Base-by-base conservation (phyloP, 306 rosid species). In the Prunus salicina region DNA sequence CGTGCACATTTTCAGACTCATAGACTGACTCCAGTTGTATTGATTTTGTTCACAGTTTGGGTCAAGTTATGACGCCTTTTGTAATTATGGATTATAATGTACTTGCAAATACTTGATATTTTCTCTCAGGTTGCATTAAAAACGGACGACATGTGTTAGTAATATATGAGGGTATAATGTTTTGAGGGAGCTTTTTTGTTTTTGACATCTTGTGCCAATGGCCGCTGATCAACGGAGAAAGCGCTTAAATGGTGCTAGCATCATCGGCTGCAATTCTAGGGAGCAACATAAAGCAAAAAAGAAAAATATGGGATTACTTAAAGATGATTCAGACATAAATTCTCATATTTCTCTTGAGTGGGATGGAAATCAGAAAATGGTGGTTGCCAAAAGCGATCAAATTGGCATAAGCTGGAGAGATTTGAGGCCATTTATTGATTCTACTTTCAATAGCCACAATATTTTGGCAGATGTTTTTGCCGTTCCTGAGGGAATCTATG, bases 211-310 rank as follows among this genome's bases (percentile, higher is more conserved):
- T 45, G 76, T 81, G 65, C 55, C 66, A 66, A 95, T 95, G 99
- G 98, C 93, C 69, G 96, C 99, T 80, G 95, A 92, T 84, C 99
- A 95, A 69, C 78, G 84, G 83, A 91, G 93, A 81, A 95, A 95
- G 82, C 92, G 96, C 65, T 69, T 89, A 79, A 84, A 84, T 87
- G 91, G 90, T 81, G 83, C 85, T 63, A 87, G 79, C 71, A 70
- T 87, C 73, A 74, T 76, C 0, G 81, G 87, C 78, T 81, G 85
- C 85, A 87, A 84, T 78, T 84, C 91, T 25, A 83, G 86, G 84
- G 97, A 92, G 84, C 93, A 84, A 47, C 83, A 81, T 43, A 88
- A 84, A 82, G 55, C 68, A 50, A 92, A 87, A 86, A 83, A 89
- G 79, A 91, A 82, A 83, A 88, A 80, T 81, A 22, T 64, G 13